Base-by-base conservation (phyloP, 192 early-diverging fungal species). In the Coemansia aciculifera region DNA sequence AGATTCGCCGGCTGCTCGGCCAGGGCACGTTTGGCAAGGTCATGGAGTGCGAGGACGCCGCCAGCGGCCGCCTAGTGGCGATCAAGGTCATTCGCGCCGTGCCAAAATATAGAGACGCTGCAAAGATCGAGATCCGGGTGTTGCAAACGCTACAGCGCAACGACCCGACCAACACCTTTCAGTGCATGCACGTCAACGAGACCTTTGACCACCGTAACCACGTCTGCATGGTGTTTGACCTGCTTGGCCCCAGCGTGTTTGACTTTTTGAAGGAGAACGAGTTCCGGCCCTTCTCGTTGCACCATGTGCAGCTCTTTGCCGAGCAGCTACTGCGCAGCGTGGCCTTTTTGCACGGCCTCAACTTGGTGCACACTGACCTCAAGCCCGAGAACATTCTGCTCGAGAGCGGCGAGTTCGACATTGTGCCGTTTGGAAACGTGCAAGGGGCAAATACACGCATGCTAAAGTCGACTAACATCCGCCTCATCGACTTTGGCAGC, bases 1-100 rank as follows among this genome's bases (percentile, higher is more conserved):
- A 84, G 73, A 97, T 98, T 67, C 82, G 92, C 54, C 84, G 89
- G 12, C 79, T 94, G 40, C 83, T 99, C 29, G 97, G 97, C 4
- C 95, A 98, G 78, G 97, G 97, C 11, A 99, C 97, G 2, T 99
- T 97, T 86, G 97, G 97, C 75, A 96, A 95, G 80, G 97, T 99
- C 11, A 90, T 95, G 62, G 90, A 96, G 75, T 94, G 91, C 43
- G 89, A 77, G 63, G 95, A 97, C 76, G 83, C 84, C 9, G 78
- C 84, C 0, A 74, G 72, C 19, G 83, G 83, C 12, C 77, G 71
- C 19, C 74, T 85, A 56, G 86, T 87, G 54, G 97, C 97, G 3
- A 91, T 99, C 64, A 99, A 99, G 79, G 92, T 99, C 32, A 95
- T 99, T 56, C 88, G 95, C 24, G 89, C 95, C 0, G 83, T 97